Evolutionary conservation across 139 green algal genomes (phyloP).

Genomic region (Cymbomonas tetramitiformis): DNA sequence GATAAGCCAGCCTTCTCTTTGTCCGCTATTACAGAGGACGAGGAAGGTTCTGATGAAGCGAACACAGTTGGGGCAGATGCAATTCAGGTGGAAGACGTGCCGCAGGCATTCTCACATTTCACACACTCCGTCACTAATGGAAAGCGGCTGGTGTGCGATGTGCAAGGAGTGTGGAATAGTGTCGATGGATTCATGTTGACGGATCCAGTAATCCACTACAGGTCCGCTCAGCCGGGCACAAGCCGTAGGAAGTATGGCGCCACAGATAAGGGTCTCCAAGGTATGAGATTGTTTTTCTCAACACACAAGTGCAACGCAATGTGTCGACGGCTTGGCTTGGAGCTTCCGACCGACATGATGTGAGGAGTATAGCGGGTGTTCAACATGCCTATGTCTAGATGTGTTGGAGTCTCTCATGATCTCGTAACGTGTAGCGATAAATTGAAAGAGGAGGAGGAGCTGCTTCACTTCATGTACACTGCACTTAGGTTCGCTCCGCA

Average conservation of each 20-base stretch:
- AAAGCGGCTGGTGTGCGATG: slow-evolving; percentile 30
- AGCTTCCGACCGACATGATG: no score
- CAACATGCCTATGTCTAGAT: no score
- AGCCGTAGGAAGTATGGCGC: slow-evolving; percentile 10
- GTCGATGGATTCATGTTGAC: slow-evolving; percentile 20
- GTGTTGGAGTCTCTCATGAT: no score
- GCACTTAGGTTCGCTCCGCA: no score
- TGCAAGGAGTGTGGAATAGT: slow-evolving; percentile 25
- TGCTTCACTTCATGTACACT: no score
- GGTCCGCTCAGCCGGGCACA: not conserved
- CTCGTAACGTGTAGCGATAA: no score
- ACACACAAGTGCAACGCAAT: slow-evolving; percentile 24
- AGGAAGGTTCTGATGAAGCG: not conserved
- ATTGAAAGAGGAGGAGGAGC: no score
- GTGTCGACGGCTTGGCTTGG: not conserved
- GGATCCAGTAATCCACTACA: slow-evolving; percentile 31
- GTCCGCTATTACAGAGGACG: slow-evolving; percentile 3
- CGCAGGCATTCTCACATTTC: slow-evolving; percentile 33
- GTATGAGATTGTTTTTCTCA: slow-evolving; percentile 20
- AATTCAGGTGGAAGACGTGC: not conserved
- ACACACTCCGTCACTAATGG: slow-evolving; percentile 14
- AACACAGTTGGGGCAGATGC: no score
- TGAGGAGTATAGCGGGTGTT: no score
- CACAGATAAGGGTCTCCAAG: slow-evolving; percentile 21
- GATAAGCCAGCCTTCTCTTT: not conserved